phyloP scores from a whole-genome alignment of 345 rosid species.

The Salix caprea region DNA sequence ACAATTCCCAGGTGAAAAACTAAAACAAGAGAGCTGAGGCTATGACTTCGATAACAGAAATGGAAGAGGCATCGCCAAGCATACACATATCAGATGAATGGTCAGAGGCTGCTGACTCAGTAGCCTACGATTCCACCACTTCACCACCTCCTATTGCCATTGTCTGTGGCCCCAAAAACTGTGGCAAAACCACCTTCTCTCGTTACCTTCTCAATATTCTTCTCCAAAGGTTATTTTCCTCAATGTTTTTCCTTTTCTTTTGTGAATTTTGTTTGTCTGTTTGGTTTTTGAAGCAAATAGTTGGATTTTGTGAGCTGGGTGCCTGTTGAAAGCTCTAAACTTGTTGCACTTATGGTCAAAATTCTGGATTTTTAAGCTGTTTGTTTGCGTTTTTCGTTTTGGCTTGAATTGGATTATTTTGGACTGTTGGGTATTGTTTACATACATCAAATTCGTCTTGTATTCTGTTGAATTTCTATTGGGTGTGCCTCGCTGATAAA shows the following conservation, averaged over 20 bases:
- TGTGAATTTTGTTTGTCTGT: not conserved
- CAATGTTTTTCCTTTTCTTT: not conserved
- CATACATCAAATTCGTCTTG: no score
- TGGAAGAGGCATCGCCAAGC: conserved; percentile 38
- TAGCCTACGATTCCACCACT: conserved; percentile 43
- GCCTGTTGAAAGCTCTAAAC: not conserved
- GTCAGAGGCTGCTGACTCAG: conserved; percentile 59
- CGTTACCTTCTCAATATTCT: conserved; percentile 72
- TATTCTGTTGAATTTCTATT: no score
- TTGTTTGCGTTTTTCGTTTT: no score
- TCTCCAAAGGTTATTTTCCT: conserved; percentile 50
- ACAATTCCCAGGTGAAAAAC: not conserved
- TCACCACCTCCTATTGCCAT: conserved; percentile 49
- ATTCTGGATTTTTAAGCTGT: no score
- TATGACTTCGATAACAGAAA: conserved; percentile 34
- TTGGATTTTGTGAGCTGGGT: not conserved
- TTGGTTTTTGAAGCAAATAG: not conserved
- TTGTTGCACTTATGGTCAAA: not conserved
- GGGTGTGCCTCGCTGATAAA: no score
- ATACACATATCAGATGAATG: conserved; percentile 60
- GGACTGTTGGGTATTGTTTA: no score
- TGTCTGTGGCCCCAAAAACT: conserved; percentile 76
- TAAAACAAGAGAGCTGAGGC: not conserved
- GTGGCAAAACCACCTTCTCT: conserved; percentile 86
- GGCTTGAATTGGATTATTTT: not conserved